phyloP scores from a whole-genome alignment of 2,329 filamentous ascomycete species.

The Botrytis deweyae region DNA sequence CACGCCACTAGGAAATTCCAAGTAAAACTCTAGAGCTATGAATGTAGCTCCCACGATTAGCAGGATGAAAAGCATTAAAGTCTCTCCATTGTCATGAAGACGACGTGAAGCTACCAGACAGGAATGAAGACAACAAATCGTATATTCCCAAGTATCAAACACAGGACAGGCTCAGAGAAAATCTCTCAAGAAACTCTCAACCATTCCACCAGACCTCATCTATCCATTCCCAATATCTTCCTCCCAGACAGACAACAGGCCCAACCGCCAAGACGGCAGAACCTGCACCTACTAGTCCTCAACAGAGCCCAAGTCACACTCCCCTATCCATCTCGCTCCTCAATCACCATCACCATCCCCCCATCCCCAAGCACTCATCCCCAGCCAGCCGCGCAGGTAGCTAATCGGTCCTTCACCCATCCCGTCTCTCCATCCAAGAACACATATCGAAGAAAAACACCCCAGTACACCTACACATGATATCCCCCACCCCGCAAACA shows the following conservation, averaged over 20 bases:
- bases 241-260: neutral
- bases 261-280: neutral
- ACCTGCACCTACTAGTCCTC: neutral
- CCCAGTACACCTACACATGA: neutral
- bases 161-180: neutral
- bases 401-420: neutral
- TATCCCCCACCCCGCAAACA: neutral
- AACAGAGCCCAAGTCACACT: neutral
- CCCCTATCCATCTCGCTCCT: neutral
- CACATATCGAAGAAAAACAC: neutral
- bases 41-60: rapidly evolving
- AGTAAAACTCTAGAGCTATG: neutral
- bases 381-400: neutral
- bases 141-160: neutral
- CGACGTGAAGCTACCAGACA: neutral
- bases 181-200: neutral
- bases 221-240: neutral
- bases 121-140: neutral
- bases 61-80: neutral
- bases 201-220: neutral
- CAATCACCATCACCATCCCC: neutral
- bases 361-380: neutral
- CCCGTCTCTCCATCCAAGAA: neutral
- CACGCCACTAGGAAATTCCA: neutral
- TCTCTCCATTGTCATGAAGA: neutral